Evolutionary conservation across 108 stramenopile genomes (phyloP).

Genomic region (Conticribra guillardii): DNA sequence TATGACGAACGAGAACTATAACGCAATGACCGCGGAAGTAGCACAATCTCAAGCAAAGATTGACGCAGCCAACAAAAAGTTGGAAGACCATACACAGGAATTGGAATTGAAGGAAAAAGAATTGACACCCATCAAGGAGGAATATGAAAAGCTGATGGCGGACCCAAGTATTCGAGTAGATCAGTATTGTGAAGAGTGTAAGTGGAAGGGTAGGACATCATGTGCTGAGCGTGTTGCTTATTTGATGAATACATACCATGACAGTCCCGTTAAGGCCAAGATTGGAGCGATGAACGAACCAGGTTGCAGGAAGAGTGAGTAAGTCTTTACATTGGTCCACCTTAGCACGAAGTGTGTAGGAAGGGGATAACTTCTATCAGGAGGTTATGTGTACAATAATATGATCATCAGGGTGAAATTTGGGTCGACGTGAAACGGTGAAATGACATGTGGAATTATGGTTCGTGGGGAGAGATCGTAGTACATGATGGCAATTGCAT

Average conservation of each 20-base stretch:
- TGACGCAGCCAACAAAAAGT: constrained; percentile 28
- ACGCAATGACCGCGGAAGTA: constrained; percentile 24
- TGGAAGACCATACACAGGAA: constrained; percentile 38
- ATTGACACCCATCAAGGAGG: constrained; percentile 43
- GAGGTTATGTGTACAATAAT: no score
- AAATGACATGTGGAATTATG: no score
- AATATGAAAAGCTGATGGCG: constrained; percentile 46
- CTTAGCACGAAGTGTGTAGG: no score
- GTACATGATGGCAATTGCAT: no score
- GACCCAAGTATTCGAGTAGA: constrained; percentile 39
- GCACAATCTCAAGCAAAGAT: constrained; percentile 32
- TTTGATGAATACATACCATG: constrained; percentile 22
- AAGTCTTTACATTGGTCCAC: no score
- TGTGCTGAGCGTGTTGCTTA: constrained; percentile 29
- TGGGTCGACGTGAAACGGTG: no score
- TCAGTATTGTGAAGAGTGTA: constrained; percentile 23
- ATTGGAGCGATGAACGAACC: constrained; percentile 24
- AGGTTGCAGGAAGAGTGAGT: constrained; percentile 25
- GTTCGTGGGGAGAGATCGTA: no score
- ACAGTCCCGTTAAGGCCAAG: not conserved
- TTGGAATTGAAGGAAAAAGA: constrained; percentile 45
- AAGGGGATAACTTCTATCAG: no score
- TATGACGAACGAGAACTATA: constrained; percentile 54
- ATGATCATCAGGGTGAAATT: no score
- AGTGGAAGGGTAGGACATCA: constrained; percentile 13